phyloP scores from a whole-genome alignment of 176 grass and related monocot genomes.

The Cenchrus purpureus region DNA sequence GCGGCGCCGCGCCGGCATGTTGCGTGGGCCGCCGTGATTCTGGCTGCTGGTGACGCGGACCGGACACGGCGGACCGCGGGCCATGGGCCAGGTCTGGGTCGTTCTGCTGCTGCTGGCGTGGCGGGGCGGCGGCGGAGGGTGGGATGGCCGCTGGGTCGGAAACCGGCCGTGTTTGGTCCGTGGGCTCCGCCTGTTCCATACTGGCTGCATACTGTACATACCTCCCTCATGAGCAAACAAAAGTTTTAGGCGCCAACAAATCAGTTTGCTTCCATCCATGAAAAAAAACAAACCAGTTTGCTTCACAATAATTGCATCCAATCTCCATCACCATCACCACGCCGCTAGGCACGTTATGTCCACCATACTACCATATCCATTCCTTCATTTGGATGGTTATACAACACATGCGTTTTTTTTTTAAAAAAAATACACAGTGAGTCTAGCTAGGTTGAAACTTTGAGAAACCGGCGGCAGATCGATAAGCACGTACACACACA shows the following conservation, averaged over 20 bases:
- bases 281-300: neutral
- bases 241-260: neutral
- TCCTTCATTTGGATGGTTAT: neutral
- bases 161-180: slow-evolving; percentile 28
- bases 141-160: slow-evolving; percentile 15
- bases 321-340: no score
- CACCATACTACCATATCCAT: neutral
- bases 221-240: neutral
- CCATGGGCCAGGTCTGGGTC: slow-evolving; percentile 27
- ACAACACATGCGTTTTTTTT: neutral
- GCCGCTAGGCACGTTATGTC: no score
- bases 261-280: neutral
- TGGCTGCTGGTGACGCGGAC: neutral
- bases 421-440: no score
- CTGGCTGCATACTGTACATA: neutral
- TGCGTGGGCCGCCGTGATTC: slow-evolving; percentile 1
- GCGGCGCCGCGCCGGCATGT: neutral
- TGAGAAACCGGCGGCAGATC: no score
- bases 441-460: no score
- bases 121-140: neutral
- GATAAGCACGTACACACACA: no score
- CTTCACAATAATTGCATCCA: neutral
- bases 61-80: slow-evolving; percentile 1
- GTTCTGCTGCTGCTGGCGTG: no score
- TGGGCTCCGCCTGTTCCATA: slow-evolving; percentile 32